Evolutionary conservation across 1,284 basidiomycete genomes (phyloP).

Genomic region (Trichosporon faecale): DNA sequence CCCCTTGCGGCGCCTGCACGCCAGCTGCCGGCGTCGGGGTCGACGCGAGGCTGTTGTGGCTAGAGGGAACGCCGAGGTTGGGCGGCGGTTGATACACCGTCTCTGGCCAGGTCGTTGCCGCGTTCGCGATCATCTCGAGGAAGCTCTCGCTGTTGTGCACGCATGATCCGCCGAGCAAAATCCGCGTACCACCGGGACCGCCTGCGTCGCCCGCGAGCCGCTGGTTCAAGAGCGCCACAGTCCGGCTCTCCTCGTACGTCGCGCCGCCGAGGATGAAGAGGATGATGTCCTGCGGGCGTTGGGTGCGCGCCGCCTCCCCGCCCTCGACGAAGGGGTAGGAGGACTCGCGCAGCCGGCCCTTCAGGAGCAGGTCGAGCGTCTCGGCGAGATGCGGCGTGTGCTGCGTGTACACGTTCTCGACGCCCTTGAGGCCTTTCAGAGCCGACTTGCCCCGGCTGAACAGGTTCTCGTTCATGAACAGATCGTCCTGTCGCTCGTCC

Average conservation of each 20-base stretch:
- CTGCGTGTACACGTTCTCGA: conserved; percentile 99
- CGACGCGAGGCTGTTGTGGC: conserved; percentile 62
- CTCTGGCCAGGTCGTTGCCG: conserved; percentile 48
- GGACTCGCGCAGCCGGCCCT: conserved; percentile 77
- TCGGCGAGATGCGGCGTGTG: conserved; percentile 90
- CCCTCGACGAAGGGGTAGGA: conserved; percentile 86
- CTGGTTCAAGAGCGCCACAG: conserved; percentile 79
- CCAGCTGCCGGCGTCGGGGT: conserved; percentile 53
- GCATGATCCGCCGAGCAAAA: conserved; percentile 86
- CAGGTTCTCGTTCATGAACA: conserved; percentile 94
- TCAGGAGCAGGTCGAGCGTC: conserved; percentile 85
- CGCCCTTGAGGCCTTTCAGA: conserved; percentile 94
- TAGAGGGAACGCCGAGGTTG: conserved; percentile 18
- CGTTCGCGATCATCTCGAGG: conserved; percentile 50
- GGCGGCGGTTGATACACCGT: conserved; percentile 45
- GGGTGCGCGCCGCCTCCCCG: conserved; percentile 52
- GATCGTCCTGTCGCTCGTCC: conserved; percentile 94
- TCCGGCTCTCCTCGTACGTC: conserved; percentile 87
- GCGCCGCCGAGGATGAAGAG: conserved; percentile 91
- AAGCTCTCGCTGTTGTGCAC: conserved; percentile 74
- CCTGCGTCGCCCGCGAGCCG: conserved; percentile 57
- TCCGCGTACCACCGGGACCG: conserved; percentile 58
- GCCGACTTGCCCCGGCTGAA: conserved; percentile 92
- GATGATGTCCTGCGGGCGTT: conserved; percentile 80
- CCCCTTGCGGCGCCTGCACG: conserved; percentile 54